Conservation (phyloP, 179 eudicot genomes). For the Beta macrorhiza region DNA sequence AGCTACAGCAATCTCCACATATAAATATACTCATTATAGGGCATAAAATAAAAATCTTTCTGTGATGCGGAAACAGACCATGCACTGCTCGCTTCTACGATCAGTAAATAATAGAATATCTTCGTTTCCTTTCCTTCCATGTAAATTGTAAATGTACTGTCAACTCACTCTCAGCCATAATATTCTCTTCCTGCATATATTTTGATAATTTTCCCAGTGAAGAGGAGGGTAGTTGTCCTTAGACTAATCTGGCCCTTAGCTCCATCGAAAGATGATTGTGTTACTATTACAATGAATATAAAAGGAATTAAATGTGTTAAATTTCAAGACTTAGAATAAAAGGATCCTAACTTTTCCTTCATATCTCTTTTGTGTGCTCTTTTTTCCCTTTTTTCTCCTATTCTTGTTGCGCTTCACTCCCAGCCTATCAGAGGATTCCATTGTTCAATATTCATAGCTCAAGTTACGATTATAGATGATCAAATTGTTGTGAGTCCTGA, state of each 20-base stretch:
- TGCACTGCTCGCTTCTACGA: conserved; percentile 14
- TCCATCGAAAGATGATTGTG: conserved; percentile 17
- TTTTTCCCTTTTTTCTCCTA: background rate
- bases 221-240: conserved; percentile 28
- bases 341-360: conserved; percentile 3
- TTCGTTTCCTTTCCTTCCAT: conserved; percentile 20
- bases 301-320: conserved; percentile 1
- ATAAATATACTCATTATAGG: background rate
- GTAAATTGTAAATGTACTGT: background rate
- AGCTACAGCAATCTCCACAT: background rate
- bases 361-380: background rate
- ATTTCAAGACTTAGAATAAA: conserved; percentile 4
- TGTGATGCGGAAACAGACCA: conserved; percentile 23
- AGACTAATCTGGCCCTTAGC: conserved; percentile 33
- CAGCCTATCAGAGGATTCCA: conserved; percentile 6
- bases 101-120: conserved; percentile 30
- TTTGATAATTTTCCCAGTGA: conserved; percentile 8
- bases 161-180: conserved; percentile 21
- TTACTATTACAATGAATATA: conserved; percentile 1
- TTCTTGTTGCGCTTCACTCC: background rate
- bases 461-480: background rate
- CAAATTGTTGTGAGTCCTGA: background rate
- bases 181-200: conserved; percentile 20
- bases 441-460: background rate
- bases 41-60: conserved; percentile 10